Evolutionary conservation across 441 rosid species (phyloP), one percentile per base, ranked within the genome.

Genomic region (Bruguiera hainesii): DNA sequence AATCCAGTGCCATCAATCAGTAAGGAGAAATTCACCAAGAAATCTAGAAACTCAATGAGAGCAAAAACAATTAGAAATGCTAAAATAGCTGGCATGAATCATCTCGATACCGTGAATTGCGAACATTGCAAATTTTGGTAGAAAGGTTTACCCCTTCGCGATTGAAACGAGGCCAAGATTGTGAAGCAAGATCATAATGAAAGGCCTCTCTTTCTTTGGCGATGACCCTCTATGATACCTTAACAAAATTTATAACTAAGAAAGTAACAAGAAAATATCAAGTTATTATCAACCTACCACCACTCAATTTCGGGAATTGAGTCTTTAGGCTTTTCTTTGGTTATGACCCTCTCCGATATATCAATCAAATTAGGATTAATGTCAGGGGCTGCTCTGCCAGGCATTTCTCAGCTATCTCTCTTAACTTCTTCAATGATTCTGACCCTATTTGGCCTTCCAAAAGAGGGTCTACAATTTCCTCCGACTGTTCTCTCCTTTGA

Each of bases 341-440:
- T 84, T 5, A 81, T 75, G 69, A 80, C 78, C 72, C 98, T 85
- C 74, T 89, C 96, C 0, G 90, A 74, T 16, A 93, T 90, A 84
- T 85, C 96, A 67, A 91, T 94, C 72, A 94, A 70, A 85, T 93
- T 93, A 11, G 98, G 97, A 81, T 93, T 93, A 63, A 89, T 84
- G 78, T 89, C 96, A 75, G 90, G 76, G 70, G 86, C 88, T 51
- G 85, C 86, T 81, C 85, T 0, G 84, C 85, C 74, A 90, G 67
- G 88, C 98, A 93, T 76, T 93, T 93, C 73, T 76, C 89, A 7
- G 90, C 92, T 67, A 88, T 76, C 68, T 86, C 96, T 29, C 78
- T 76, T 5, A 79, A 87, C 81, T 89, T 88, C 48, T 76, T 75
- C 60, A 90, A 30, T 19, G 92, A 89, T 13, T 81, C 94, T 10